These are phyloP conservation scores for Blepharisma japonicum DNA, from an alignment of 73 alveolate genomes.

Conservation along the genomic window DNA sequence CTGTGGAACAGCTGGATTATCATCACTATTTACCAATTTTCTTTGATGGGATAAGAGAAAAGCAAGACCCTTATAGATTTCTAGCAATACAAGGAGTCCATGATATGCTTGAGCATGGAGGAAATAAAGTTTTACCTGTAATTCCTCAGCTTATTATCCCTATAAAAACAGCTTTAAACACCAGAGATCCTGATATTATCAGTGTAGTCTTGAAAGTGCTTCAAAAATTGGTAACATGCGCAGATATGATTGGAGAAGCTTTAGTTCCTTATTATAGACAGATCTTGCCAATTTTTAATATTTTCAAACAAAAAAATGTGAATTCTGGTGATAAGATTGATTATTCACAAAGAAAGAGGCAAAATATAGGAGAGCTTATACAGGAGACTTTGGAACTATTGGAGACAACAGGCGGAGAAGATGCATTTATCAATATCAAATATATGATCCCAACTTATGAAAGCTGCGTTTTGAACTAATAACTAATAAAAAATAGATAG, in stretches of 20 bases:
- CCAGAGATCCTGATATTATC: slow-evolving; percentile 96
- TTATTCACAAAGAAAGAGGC: slow-evolving; percentile 93
- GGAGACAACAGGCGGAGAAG: slow-evolving; percentile 98
- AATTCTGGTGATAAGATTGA: slow-evolving; percentile 96
- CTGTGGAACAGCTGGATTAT: slow-evolving; percentile 92
- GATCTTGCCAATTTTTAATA: slow-evolving; percentile 96
- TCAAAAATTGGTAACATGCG: slow-evolving; percentile 90
- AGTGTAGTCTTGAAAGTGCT: slow-evolving; percentile 94
- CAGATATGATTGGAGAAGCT: slow-evolving; percentile 99
- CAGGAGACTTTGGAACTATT: slow-evolving; percentile 94
- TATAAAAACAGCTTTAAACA: slow-evolving; percentile 86
- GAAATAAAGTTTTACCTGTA: slow-evolving; percentile 96
- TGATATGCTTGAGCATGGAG: slow-evolving; percentile 95
- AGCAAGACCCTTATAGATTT: slow-evolving; percentile 93
- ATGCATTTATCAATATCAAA: slow-evolving; percentile 99
- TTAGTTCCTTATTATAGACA: slow-evolving; percentile 99
- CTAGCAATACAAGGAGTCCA: slow-evolving; percentile 96
- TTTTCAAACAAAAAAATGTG: slow-evolving; percentile 90
- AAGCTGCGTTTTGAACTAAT: slow-evolving; percentile 85
- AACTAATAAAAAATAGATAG: not conserved
- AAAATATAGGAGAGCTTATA: slow-evolving; percentile 88
- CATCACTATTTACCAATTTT: slow-evolving; percentile 99
- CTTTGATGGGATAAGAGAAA: slow-evolving; percentile 96
- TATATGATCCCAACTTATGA: slow-evolving; percentile 99
- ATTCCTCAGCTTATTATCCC: slow-evolving; percentile 93